Evolutionary conservation across 805 yeast species (phyloP), one percentile per base, ranked within the genome.

Genomic region (Helenozyma baotianmanensis): DNA sequence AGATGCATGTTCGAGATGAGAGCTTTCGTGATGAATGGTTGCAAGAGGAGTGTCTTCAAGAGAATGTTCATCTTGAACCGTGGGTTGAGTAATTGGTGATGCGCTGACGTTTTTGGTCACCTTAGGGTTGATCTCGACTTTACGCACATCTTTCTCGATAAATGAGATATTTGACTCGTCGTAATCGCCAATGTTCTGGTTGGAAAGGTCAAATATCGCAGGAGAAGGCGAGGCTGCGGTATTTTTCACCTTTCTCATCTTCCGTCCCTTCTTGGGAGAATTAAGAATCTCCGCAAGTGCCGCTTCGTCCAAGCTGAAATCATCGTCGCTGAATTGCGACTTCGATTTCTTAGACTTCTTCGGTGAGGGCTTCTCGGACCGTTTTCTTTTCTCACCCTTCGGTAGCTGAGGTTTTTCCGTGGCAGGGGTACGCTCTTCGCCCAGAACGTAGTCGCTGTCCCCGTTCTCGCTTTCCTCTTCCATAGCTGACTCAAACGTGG

Each of bases 101-200:
- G n/a, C 18, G n/a, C 23, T 33, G 12, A n/a, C n/a, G n/a, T n/a
- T n/a, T n/a, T n/a, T n/a, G n/a, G n/a, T n/a, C n/a, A n/a, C n/a
- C n/a, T n/a, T n/a, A n/a, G n/a, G n/a, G n/a, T n/a, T n/a, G n/a
- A n/a, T n/a, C n/a, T n/a, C n/a, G n/a, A n/a, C n/a, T n/a, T n/a
- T n/a, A 14, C 18, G 27, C 7, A 38, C 12, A 9, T 34, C 32
- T 8, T 28, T 38, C 22, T 62, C 68, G 19, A 58, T 35, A 27
- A 40, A 52, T 3, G 53, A 48, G 4, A 62, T 21, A 35, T 62
- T 54, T 3, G 46, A 43, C 34, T 60, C 68, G 6, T 53, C 61
- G 30, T 62, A 62, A 24, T 61, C 67, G 13, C 66, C 68, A 4
- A 59, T 32, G 22, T 60, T 54, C 13, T 53, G 63, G 29, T 51